These are phyloP conservation scores for Amanita phalloides DNA, from an alignment of 768 basidiomycete species.

Conservation along the genomic window DNA sequence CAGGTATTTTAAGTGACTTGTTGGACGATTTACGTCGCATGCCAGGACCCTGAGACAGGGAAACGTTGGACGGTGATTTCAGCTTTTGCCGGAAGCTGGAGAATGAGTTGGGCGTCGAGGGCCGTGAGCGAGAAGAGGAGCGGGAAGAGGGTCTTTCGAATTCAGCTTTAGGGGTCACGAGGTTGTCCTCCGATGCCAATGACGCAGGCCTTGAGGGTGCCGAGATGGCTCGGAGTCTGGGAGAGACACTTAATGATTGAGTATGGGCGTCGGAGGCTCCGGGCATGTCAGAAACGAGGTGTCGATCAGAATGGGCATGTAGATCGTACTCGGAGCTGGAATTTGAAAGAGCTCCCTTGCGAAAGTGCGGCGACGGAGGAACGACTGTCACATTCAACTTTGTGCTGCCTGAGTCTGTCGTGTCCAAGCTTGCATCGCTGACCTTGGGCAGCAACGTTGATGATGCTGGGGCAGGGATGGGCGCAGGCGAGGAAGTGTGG, in stretches of 20 bases:
- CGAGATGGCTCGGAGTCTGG: slow-evolving; percentile 5
- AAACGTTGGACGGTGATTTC: slow-evolving; percentile 5
- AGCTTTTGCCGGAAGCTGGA: background rate
- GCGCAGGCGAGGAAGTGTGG: background rate
- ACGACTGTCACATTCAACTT: slow-evolving; percentile 1
- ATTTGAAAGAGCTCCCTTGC: background rate
- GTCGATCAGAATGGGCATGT: background rate
- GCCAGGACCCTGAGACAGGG: slow-evolving; percentile 5
- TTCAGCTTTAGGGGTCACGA: slow-evolving; percentile 2
- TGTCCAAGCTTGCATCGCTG: background rate
- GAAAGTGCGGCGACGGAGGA: slow-evolving; percentile 1
- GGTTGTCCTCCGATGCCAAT: slow-evolving; percentile 1
- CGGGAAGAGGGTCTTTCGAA: background rate
- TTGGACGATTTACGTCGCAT: slow-evolving; percentile 11
- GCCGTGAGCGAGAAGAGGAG: slow-evolving; percentile 5
- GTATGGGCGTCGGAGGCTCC: background rate
- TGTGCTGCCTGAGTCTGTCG: background rate
- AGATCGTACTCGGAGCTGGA: slow-evolving; percentile 1
- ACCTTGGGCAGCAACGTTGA: background rate
- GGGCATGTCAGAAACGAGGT: background rate
- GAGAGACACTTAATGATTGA: background rate
- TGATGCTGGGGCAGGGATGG: background rate
- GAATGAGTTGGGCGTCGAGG: slow-evolving; percentile 4
- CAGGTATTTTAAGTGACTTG: slow-evolving; percentile 11
- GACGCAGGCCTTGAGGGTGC: slow-evolving; percentile 6